Evolutionary conservation across 2,329 filamentous ascomycete species (phyloP).

Genomic region (Torrubiella hemipterigena): DNA sequence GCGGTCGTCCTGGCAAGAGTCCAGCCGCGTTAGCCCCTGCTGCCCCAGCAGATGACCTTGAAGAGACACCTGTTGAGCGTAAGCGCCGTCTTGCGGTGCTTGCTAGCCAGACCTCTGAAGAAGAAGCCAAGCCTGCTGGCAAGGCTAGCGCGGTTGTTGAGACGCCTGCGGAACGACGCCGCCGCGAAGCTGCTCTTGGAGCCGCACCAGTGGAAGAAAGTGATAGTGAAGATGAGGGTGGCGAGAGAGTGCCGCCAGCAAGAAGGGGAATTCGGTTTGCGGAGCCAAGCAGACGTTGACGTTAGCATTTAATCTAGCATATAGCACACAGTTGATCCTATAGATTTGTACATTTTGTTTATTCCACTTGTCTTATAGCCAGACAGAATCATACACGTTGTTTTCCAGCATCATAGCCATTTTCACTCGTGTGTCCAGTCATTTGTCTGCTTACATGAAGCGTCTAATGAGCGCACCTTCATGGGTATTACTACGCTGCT

Average conservation of each 20-base stretch:
- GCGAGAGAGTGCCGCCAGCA: slow-evolving; percentile 35
- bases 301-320: too few species aligned
- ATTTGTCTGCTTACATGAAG: too few species aligned
- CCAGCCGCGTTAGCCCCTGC: slow-evolving; percentile 3
- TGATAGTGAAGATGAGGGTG: slow-evolving; percentile 43
- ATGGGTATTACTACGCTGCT: too few species aligned
- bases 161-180: slow-evolving; percentile 61
- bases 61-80: slow-evolving; percentile 60
- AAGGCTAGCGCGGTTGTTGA: slow-evolving; percentile 44
- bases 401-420: too few species aligned
- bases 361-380: too few species aligned
- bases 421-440: too few species aligned
- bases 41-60: slow-evolving; percentile 11
- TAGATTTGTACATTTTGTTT: too few species aligned
- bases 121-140: slow-evolving; percentile 13
- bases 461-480: too few species aligned
- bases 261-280: slow-evolving; percentile 51
- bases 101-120: slow-evolving; percentile 27
- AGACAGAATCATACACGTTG: too few species aligned
- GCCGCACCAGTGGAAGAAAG: slow-evolving; percentile 34
- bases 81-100: slow-evolving; percentile 49
- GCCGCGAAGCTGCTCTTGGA: slow-evolving; percentile 58
- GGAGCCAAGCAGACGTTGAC: slow-evolving; percentile 24
- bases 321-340: too few species aligned
- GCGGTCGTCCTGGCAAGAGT: slow-evolving; percentile 3